Percentiles rank a stretch among this genome's conserved stretches.
These are phyloP conservation scores for Zelopaecilomyces penicillatus DNA, from an alignment of 2,329 filamentous ascomycete species.

Conservation along the genomic window DNA sequence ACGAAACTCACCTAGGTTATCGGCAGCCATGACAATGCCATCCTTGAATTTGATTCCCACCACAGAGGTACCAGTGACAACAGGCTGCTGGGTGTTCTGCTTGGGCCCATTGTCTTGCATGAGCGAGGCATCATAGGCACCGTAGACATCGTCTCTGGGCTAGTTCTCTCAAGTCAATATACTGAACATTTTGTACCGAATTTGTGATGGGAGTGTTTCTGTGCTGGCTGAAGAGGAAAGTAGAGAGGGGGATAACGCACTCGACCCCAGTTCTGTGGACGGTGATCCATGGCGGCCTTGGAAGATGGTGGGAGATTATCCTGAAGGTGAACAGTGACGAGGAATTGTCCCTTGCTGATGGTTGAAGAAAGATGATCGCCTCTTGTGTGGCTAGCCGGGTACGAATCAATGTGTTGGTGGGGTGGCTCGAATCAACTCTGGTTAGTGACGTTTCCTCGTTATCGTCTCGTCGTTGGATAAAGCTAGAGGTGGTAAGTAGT, in stretches of 20 bases:
- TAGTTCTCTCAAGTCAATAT: constrained; percentile 27
- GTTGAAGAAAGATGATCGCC: no score
- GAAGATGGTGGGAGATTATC: constrained; percentile 2
- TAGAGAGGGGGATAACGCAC: constrained; percentile 37
- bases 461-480: no score
- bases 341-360: no score
- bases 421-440: no score
- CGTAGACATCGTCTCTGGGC: constrained; percentile 97
- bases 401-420: no score
- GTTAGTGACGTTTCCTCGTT: no score
- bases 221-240: background rate
- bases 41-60: constrained; percentile 92
- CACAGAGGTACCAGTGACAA: constrained; percentile 95
- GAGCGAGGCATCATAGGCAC: constrained; percentile 81
- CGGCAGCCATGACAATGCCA: constrained; percentile 91
- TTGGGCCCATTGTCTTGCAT: constrained; percentile 64
- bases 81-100: constrained; percentile 82
- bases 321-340: background rate
- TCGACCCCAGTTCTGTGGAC: constrained; percentile 65
- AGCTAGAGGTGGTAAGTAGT: constrained; percentile 5
- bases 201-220: background rate
- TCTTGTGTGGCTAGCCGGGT: no score
- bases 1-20: constrained; percentile 70
- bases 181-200: background rate
- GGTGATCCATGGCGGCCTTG: constrained; percentile 53